Base-by-base conservation (phyloP, 2,329 filamentous ascomycete species). In the Fusarium citri region DNA sequence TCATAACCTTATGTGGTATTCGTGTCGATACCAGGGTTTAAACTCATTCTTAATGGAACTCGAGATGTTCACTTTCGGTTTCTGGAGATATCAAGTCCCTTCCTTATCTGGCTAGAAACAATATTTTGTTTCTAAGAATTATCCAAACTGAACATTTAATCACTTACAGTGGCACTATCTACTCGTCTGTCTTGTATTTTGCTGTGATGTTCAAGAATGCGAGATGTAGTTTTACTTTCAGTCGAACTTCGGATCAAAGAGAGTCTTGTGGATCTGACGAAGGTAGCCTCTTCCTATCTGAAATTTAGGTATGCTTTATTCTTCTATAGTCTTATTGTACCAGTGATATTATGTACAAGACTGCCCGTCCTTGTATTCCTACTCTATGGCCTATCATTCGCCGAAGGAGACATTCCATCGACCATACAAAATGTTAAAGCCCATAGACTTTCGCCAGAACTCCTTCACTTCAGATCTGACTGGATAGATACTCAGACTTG, bases 401-500 rank as follows among this genome's bases (percentile, higher is more conserved):
- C 6, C 6, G 18, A n/a, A 37, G 18, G 34, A 37, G 18, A 11
- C 34, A 37, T 37, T n/a, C 34, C 3, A 37, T 37, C 18, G 12
- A n/a, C 34, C 18, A n/a, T 37, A n/a, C 34, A 37, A 12, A n/a
- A n/a, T n/a, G 18, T n/a, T n/a, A n/a, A 12, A 12, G 34, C 18
- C 34, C 10, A 37, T 37, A 7, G 18, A n/a, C 10, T n/a, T n/a
- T 37, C 6, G 10, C 10, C 34, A 18, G 18, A 37, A 37, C 34
- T 37, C 34, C 34, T 37, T 37, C 18, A 37, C 18, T 37, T 2
- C 18, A 37, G 5, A 12, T n/a, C 3, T 37, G 18, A 37, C 18
- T 37, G 10, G 4, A 0, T 18, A 34, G 16, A 18, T 0, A 0
- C 16, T 34, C 18, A 6, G 0, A 1, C 31, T 37, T 37, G 16